A percentile compares a stretch with the other conserved stretches of the same genome.
Conservation (phyloP, 2,329 filamentous ascomycete species). For the Cercospora sp. region DNA sequence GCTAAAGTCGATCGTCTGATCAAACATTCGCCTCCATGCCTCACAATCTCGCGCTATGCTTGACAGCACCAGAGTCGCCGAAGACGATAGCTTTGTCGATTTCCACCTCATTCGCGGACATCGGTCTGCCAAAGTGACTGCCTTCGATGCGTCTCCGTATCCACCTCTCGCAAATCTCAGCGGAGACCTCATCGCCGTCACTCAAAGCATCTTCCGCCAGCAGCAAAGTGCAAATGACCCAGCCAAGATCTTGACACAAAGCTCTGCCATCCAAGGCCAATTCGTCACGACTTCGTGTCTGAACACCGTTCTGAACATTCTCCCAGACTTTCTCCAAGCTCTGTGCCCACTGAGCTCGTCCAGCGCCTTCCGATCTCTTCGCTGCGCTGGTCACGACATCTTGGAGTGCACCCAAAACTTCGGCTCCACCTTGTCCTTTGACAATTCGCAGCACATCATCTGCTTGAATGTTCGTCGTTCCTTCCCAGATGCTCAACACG, state of each 20-base stretch:
- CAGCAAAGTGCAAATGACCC: conserved; percentile 18
- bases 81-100: conserved; percentile 4
- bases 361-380: background rate
- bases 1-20: background rate
- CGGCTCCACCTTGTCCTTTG: conserved; percentile 13
- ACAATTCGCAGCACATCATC: conserved; percentile 51
- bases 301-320: background rate
- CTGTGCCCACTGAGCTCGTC: background rate
- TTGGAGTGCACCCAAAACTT: background rate
- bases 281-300: background rate
- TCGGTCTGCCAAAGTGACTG: background rate
- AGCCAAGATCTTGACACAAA: conserved; percentile 13
- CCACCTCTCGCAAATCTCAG: conserved; percentile 6
- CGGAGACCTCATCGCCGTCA: conserved; percentile 5
- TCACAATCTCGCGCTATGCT: background rate
- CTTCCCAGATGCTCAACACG: conserved; percentile 69
- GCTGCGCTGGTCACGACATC: background rate
- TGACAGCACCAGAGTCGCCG: background rate
- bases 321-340: background rate
- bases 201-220: conserved; percentile 16
- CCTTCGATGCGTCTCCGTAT: background rate
- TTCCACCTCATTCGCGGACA: background rate
- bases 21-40: background rate
- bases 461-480: conserved; percentile 70
- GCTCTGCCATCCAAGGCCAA: conserved; percentile 13